phyloP scores from a whole-genome alignment of 192 early-diverging fungal species.

The Jimgerdemannia flammicorona region DNA sequence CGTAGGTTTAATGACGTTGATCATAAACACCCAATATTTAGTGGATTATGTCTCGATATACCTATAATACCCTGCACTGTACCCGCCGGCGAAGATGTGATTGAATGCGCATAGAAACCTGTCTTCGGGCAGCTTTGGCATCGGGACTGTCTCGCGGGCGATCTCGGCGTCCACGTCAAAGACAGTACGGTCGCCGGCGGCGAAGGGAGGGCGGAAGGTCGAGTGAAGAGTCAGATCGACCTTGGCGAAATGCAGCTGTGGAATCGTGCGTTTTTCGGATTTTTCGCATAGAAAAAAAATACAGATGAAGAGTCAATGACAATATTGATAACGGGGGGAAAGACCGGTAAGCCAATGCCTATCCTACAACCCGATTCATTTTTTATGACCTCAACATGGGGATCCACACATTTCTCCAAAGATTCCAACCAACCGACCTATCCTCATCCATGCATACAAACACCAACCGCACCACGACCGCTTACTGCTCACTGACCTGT shows the following conservation, averaged over 20 bases:
- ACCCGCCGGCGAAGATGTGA: constrained; percentile 59
- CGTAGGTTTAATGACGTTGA: too few relatives aligned
- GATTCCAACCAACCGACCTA: too few relatives aligned
- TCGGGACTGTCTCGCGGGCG: constrained; percentile 35
- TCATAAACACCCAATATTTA: too few relatives aligned
- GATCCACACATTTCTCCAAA: too few relatives aligned
- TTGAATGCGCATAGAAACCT: constrained; percentile 53
- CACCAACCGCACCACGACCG: neutral
- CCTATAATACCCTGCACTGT: constrained; percentile 56
- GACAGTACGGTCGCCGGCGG: constrained; percentile 21
- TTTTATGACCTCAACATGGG: too few relatives aligned
- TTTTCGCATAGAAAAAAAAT: neutral
- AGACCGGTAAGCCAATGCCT: neutral
- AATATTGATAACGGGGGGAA: neutral
- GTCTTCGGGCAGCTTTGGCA: constrained; percentile 44
- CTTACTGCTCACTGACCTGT: constrained; percentile 22
- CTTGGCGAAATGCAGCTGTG: constrained; percentile 46
- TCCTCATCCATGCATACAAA: too few relatives aligned
- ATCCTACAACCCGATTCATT: too few relatives aligned
- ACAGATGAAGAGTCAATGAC: neutral
- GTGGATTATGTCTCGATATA: neutral
- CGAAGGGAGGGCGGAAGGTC: constrained; percentile 21
- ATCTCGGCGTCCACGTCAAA: constrained; percentile 54
- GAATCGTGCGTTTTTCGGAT: too few relatives aligned
- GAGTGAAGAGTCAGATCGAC: constrained; percentile 50